These are phyloP conservation scores for Hebeloma cylindrosporum DNA, from an alignment of 768 basidiomycete genomes.

Conservation along the genomic window DNA sequence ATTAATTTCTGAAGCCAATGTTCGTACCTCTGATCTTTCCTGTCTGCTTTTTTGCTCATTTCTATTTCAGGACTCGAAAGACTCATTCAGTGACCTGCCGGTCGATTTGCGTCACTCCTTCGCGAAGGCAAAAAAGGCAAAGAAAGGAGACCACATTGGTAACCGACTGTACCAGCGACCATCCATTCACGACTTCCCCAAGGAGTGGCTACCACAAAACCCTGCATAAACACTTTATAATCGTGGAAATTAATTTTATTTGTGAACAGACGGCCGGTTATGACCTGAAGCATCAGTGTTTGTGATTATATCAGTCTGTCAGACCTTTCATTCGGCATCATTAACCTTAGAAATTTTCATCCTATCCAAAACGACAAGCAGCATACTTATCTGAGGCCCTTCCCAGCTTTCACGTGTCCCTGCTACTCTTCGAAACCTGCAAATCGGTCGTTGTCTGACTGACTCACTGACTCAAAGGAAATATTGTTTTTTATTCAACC, in stretches of 20 bases:
- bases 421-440: too few species aligned
- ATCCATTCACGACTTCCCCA: slow-evolving; percentile 77
- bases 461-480: too few species aligned
- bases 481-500: too few species aligned
- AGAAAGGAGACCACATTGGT: slow-evolving; percentile 67
- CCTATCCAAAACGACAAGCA: too few species aligned
- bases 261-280: too few species aligned
- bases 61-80: slow-evolving; percentile 35
- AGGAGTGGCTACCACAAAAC: slow-evolving; percentile 70
- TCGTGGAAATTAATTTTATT: slow-evolving; percentile 10
- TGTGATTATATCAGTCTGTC: too few species aligned
- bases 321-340: too few species aligned
- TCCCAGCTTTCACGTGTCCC: too few species aligned
- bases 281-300: too few species aligned
- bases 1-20: slow-evolving; percentile 81
- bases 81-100: slow-evolving; percentile 64
- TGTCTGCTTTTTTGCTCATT: slow-evolving; percentile 8
- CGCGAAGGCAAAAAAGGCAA: slow-evolving; percentile 69
- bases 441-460: too few species aligned
- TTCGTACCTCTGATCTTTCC: slow-evolving; percentile 40
- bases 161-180: slow-evolving; percentile 55
- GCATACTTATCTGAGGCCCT: too few species aligned
- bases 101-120: slow-evolving; percentile 81
- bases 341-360: too few species aligned
- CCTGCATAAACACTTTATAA: slow-evolving; percentile 12